phyloP scores from a whole-genome alignment of 352 stramenopile species.

The Globisporangium perplexum region DNA sequence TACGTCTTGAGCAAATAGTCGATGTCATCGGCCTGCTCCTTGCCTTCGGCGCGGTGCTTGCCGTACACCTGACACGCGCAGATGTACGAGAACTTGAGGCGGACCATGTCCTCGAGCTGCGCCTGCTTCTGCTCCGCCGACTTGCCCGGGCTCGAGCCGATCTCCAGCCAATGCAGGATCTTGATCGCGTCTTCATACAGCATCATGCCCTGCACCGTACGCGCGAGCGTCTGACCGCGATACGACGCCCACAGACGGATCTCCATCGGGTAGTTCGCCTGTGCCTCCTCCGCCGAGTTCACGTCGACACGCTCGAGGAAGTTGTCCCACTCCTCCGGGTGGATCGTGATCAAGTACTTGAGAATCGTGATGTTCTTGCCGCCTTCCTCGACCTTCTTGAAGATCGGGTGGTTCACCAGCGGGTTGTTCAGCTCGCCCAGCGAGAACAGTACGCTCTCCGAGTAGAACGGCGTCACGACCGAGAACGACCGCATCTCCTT shows the following conservation, averaged over 20 bases:
- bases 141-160: slow-evolving; percentile 60
- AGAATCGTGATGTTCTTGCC: slow-evolving; percentile 81
- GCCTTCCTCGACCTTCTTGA: slow-evolving; percentile 65
- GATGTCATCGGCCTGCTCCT: slow-evolving; percentile 64
- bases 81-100: slow-evolving; percentile 82
- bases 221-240: slow-evolving; percentile 65
- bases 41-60: slow-evolving; percentile 65
- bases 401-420: slow-evolving; percentile 65
- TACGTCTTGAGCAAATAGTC: slow-evolving; percentile 73
- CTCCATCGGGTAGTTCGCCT: slow-evolving; percentile 56
- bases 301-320: slow-evolving; percentile 75
- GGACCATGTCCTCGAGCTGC: slow-evolving; percentile 75
- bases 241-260: slow-evolving; percentile 77
- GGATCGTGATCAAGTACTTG: slow-evolving; percentile 75
- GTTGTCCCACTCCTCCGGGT: slow-evolving; percentile 75
- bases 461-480: slow-evolving; percentile 77
- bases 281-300: slow-evolving; percentile 50
- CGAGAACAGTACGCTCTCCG: slow-evolving; percentile 63
- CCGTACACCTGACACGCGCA: slow-evolving; percentile 82
- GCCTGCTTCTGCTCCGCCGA: slow-evolving; percentile 66
- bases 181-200: slow-evolving; percentile 81
- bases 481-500: slow-evolving; percentile 84
- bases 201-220: slow-evolving; percentile 81
- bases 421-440: slow-evolving; percentile 60
- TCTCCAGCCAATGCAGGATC: slow-evolving; percentile 78